A percentile compares a stretch with the other conserved stretches of the same genome.
These are phyloP conservation scores for Pilatotrama ljubarskyi DNA, from an alignment of 768 basidiomycete genomes.

Conservation along the genomic window DNA sequence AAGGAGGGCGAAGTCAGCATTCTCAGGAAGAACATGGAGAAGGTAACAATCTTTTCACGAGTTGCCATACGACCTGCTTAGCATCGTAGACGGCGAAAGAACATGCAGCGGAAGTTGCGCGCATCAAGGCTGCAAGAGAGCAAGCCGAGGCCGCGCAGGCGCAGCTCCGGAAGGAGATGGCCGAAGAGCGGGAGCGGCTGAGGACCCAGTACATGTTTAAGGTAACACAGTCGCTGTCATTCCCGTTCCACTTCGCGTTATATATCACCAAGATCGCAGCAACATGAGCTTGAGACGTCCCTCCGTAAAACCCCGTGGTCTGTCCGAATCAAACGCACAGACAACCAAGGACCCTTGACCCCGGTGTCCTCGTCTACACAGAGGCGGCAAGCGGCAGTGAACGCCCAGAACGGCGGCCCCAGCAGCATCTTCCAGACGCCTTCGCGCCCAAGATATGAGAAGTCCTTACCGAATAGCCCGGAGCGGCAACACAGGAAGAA, in stretches of 20 bases:
- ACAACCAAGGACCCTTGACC: constrained; percentile 40
- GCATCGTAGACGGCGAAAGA: constrained; percentile 51
- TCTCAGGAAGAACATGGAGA: constrained; percentile 65
- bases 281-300: constrained; percentile 66
- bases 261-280: constrained; percentile 40
- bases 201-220: constrained; percentile 71
- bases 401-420: constrained; percentile 28
- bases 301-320: constrained; percentile 50
- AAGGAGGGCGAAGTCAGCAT: constrained; percentile 75
- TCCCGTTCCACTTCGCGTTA: not conserved
- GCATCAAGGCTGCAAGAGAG: constrained; percentile 59
- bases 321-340: constrained; percentile 42
- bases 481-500: not conserved
- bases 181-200: constrained; percentile 67
- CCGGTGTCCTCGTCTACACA: constrained; percentile 43
- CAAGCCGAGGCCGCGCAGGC: constrained; percentile 57
- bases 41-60: constrained; percentile 40
- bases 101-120: constrained; percentile 56
- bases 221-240: constrained; percentile 35
- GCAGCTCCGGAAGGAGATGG: constrained; percentile 59
- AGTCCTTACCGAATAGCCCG: constrained; percentile 20
- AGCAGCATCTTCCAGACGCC: constrained; percentile 38
- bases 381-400: constrained; percentile 38
- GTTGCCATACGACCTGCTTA: not conserved
- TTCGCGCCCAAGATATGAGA: constrained; percentile 37